A percentile compares a stretch with the other conserved stretches of the same genome.
These are phyloP conservation scores for Penicillium mononematosum DNA, from an alignment of 495 filamentous ascomycete species.

Conservation along the genomic window DNA sequence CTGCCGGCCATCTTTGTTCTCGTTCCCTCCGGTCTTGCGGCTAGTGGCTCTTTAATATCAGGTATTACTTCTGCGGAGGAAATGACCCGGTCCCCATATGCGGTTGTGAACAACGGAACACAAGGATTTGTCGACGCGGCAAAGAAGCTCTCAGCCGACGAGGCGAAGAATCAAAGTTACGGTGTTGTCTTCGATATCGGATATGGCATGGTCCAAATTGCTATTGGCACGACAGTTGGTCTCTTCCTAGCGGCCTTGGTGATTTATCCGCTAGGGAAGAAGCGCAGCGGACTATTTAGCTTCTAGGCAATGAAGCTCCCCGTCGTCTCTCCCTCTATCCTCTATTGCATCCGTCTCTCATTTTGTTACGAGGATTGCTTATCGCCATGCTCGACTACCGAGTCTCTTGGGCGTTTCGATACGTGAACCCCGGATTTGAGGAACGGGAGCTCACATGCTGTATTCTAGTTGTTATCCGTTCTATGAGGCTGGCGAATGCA, in stretches of 20 bases:
- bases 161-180: conserved; percentile 30
- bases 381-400: neutral
- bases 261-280: conserved; percentile 90
- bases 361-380: neutral
- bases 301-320: conserved; percentile 51
- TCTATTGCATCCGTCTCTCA: neutral
- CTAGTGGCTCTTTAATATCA: conserved; percentile 76
- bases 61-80: conserved; percentile 82
- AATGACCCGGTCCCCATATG: conserved; percentile 56
- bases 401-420: conserved; percentile 9
- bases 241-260: conserved; percentile 82
- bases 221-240: conserved; percentile 90
- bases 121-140: conserved; percentile 49
- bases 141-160: conserved; percentile 31
- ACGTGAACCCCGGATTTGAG: neutral
- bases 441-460: neutral
- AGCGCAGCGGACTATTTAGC: conserved; percentile 83
- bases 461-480: neutral
- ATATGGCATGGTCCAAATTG: conserved; percentile 85
- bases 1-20: conserved; percentile 93
- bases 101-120: conserved; percentile 49
- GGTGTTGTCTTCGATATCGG: conserved; percentile 78
- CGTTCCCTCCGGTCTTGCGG: conserved; percentile 86
- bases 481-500: neutral
- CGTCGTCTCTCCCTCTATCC: neutral